Evolutionary conservation across 116 monocot genomes (phyloP).

Genomic region (Dioscorea cayenensis): DNA sequence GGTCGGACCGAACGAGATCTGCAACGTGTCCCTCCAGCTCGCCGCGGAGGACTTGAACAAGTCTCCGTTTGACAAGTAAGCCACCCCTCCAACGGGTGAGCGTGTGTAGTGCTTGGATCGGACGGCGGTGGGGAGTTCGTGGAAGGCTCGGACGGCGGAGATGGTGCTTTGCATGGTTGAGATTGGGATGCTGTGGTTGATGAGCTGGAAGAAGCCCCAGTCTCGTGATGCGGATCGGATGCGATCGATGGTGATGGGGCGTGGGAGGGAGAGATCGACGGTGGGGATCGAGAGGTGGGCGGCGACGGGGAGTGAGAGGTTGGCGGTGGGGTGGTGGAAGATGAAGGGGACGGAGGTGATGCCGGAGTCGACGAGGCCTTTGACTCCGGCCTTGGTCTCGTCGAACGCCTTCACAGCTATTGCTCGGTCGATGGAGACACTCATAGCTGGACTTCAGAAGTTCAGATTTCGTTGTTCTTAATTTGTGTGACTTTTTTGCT

Average conservation of each 20-base stretch:
- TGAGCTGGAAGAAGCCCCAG: conserved; percentile 60
- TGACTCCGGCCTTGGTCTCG: conserved; percentile 52
- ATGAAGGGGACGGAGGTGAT: conserved; percentile 43
- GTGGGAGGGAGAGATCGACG: conserved; percentile 66
- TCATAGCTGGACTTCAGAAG: background rate
- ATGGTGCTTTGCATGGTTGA: conserved; percentile 10
- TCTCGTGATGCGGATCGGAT: conserved; percentile 23
- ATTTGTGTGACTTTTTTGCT: too few species aligned
- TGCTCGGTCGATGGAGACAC: background rate
- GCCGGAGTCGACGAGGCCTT: conserved; percentile 67
- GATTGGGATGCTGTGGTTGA: conserved; percentile 31
- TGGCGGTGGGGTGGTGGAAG: conserved; percentile 49
- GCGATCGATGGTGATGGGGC: conserved; percentile 20
- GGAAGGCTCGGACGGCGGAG: conserved; percentile 40
- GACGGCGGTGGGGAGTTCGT: conserved; percentile 37
- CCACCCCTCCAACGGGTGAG: background rate
- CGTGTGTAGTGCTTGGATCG: conserved; percentile 25
- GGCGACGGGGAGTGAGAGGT: conserved; percentile 2
- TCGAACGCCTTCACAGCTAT: conserved; percentile 51
- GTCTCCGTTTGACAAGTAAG: conserved; percentile 60
- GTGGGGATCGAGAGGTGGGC: conserved; percentile 43
- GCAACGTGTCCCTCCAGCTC: conserved; percentile 84
- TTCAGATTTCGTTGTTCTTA: too few species aligned
- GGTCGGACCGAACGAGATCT: conserved; percentile 28
- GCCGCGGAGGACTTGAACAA: conserved; percentile 52